Percentiles rank a stretch among this genome's conserved stretches.
Evolutionary conservation across 1,284 basidiomycete species (phyloP).

Genomic region (Cryptococcus sp.): DNA sequence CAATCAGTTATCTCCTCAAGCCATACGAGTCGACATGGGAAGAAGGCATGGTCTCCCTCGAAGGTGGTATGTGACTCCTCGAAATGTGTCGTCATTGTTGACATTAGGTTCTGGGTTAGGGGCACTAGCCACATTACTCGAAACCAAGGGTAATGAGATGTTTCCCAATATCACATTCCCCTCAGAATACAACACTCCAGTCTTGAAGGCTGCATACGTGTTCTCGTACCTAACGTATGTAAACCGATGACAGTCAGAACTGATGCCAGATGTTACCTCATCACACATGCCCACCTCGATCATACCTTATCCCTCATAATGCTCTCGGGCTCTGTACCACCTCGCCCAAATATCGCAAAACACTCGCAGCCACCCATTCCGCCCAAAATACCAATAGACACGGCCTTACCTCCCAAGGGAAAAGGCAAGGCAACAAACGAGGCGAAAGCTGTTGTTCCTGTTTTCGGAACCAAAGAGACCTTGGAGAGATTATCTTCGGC

Average conservation of each 20-base stretch:
- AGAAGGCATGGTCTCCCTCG: slow-evolving; percentile 42
- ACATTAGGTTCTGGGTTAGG: slow-evolving; percentile 43
- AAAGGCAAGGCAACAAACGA: too few species aligned
- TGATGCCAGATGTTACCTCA: slow-evolving; percentile 42
- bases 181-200: slow-evolving; percentile 27
- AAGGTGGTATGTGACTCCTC: slow-evolving; percentile 41
- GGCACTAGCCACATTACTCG: slow-evolving; percentile 31
- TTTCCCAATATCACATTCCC: slow-evolving; percentile 40
- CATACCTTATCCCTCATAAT: slow-evolving; percentile 43
- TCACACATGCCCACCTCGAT: slow-evolving; percentile 48
- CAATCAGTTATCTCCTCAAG: slow-evolving; percentile 41
- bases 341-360: slow-evolving; percentile 5
- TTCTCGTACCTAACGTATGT: slow-evolving; percentile 44
- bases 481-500: slow-evolving; percentile 35
- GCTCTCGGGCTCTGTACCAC: slow-evolving; percentile 42
- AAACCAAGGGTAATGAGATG: slow-evolving; percentile 9
- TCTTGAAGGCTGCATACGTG: slow-evolving; percentile 43
- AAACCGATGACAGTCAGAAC: not conserved
- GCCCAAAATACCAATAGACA: not conserved
- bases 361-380: slow-evolving; percentile 9
- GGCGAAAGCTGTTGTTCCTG: slow-evolving; percentile 19
- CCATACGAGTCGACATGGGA: slow-evolving; percentile 35
- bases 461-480: slow-evolving; percentile 36
- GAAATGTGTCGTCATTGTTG: not conserved
- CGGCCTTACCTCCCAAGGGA: not conserved